A percentile compares a stretch with the other conserved stretches of the same genome.
These are phyloP conservation scores for Ophiosphaerella korrae DNA, from an alignment of 2,329 filamentous ascomycete genomes.

Conservation along the genomic window DNA sequence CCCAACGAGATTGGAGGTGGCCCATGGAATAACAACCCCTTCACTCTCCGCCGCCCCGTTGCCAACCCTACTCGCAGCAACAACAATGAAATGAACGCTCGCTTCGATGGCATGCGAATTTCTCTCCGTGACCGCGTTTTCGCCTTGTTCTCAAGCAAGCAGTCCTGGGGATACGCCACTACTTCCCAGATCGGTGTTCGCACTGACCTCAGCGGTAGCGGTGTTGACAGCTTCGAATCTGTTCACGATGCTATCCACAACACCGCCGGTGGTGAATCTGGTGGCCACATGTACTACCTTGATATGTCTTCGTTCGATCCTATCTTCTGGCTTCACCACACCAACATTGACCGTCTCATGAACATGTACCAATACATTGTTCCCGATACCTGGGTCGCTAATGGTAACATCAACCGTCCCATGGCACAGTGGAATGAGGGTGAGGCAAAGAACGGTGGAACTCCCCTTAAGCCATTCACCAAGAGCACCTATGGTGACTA, in stretches of 20 bases:
- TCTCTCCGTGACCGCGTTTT: constrained; percentile 45
- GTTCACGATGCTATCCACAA: constrained; percentile 44
- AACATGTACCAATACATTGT: constrained; percentile 79
- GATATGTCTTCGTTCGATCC: constrained; percentile 79
- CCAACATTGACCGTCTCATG: constrained; percentile 57
- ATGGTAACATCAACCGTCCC: constrained; percentile 32
- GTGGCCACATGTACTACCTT: constrained; percentile 76
- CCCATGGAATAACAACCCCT: constrained; percentile 38
- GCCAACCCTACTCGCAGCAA: constrained; percentile 42
- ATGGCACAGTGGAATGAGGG: constrained; percentile 51
- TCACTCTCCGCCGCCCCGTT: constrained; percentile 41
- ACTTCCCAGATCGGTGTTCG: constrained; percentile 40
- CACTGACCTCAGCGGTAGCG: constrained; percentile 31
- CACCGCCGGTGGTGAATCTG: constrained; percentile 50
- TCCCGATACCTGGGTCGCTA: constrained; percentile 70
- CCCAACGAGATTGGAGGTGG: constrained; percentile 56
- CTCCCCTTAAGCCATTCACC: constrained; percentile 49
- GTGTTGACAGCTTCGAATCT: constrained; percentile 45
- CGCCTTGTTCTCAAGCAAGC: constrained; percentile 41
- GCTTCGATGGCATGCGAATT: constrained; percentile 33
- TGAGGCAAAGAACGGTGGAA: constrained; percentile 57
- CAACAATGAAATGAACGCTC: constrained; percentile 43
- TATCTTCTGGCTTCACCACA: constrained; percentile 54
- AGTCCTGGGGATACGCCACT: constrained; percentile 36
- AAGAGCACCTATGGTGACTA: constrained; percentile 54